Base-by-base conservation (phyloP, 352 stramenopile genomes). In the Phytophthora hybrid region DNA sequence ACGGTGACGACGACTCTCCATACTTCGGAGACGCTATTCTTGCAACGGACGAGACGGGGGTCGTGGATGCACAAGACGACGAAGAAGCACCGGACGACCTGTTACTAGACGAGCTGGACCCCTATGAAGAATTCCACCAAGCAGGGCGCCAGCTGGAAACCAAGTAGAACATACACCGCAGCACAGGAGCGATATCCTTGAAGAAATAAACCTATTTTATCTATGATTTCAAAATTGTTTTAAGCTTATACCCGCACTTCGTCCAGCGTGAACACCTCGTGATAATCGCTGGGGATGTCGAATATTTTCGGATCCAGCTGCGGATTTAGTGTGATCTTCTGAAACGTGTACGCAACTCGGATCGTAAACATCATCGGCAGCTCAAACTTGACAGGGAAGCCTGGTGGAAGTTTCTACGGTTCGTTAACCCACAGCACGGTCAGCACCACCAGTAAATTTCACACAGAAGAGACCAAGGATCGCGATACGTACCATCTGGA, bases 361-460 rank as follows among this genome's bases (percentile, higher is more conserved):
- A 95, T 80, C 2, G 87, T 95, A 59, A 94, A 91, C 77, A 93
- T 88, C 83, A 94, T 93, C 8, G 88, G 88, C 49, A 95, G 60
- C 52, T 95, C 87, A 67, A 95, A 95, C 59, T 89, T 89, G 39
- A 93, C 85, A 16, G 88, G 88, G 64, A 94, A 95, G 0, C 88
- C 88, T 16, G 87, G 81, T 4, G 88, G 88, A n/a, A 95, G 78
- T 87, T 85, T 94, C 88, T 94, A 34, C 7, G 63, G 19, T 18
- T 55, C 57, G 26, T 59, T 51, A 26, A 63, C 21, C 51, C 41
- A 13, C 16, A 51, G 57, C 14, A 59, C 59, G 14, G 16, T 75
- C 14, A 74, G 53, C 10, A 26, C 23, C 29, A 39, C 37, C 21
- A 55, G 2, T 6, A 31, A 34, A 67, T 13, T 41, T 47, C 32